Evolutionary conservation across 1,139 yeast species (phyloP), one percentile per base, ranked within the genome.

Genomic region (Ogataea hybrid): DNA sequence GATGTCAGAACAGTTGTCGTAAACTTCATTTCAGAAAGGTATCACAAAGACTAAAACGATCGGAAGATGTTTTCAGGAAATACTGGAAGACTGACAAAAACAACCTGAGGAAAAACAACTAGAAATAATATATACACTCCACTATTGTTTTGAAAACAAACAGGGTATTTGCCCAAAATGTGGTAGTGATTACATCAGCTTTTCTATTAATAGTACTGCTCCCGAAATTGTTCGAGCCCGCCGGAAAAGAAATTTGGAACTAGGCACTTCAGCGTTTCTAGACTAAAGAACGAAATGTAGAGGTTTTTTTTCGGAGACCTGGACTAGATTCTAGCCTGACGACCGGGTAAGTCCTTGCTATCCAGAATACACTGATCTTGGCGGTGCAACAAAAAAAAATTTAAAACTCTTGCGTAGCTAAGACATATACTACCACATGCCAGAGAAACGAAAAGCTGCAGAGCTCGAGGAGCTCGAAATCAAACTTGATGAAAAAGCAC

Each of bases 401-500:
- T n/a, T n/a, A n/a, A n/a, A 10, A 23, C 27, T 15, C 20, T 16
- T 28, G 18, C 18, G 6, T 11, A 28, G 20, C 31, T 28, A 28
- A 9, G 17, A 6, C n/a, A 6, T 2, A 18, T 1, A 16, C 20
- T 6, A 31, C 21, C 11, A 10, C 4, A 37, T 37, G 41, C 32
- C 36, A 18, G 41, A 43, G 50, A 27, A 56, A 41, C 49, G 50
- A 27, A 43, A 48, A 25, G 52, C 53, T 6, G 54, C 41, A 22
- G 59, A 57, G 16, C 32, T 56, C 10, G 81, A 73, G 28, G 95
- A 88, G 60, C 73, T 92, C 35, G 95, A 84, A 57, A 87, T 92
- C 51, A 92, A 89, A 58, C 70, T 92, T 44, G 69, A 73, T 22
- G 85, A 81, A 34, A 81, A 88, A 4, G 77, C 84, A 6, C 97